Evolutionary conservation across 768 basidiomycete species (phyloP).

Genomic region (Amanita exitialis): DNA sequence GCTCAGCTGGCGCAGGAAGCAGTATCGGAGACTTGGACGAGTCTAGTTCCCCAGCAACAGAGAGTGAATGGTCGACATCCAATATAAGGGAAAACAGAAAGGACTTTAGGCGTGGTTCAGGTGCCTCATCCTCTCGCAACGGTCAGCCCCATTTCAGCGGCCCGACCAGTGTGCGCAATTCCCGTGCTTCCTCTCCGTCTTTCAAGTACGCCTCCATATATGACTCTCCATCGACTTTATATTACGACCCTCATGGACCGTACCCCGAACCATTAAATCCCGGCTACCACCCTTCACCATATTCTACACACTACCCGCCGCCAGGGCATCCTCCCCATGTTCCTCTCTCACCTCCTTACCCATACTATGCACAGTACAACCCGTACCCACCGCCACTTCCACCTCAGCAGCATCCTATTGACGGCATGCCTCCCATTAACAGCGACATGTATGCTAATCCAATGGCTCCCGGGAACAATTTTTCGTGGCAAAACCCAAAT

Average conservation of each 20-base stretch:
- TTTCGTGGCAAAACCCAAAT: slow-evolving; percentile 27
- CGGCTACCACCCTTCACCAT: slow-evolving; percentile 38
- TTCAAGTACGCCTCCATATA: slow-evolving; percentile 70
- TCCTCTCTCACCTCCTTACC: slow-evolving; percentile 29
- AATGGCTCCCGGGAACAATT: slow-evolving; percentile 23
- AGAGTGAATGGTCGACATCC: slow-evolving; percentile 68
- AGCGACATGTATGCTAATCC: slow-evolving; percentile 23
- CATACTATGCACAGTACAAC: slow-evolving; percentile 28
- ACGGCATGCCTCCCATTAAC: slow-evolving; percentile 20
- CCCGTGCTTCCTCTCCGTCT: slow-evolving; percentile 66
- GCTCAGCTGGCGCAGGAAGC: slow-evolving; percentile 47
- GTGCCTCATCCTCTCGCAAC: slow-evolving; percentile 50
- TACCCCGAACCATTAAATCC: slow-evolving; percentile 23
- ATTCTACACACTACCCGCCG: slow-evolving; percentile 40
- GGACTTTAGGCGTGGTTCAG: slow-evolving; percentile 31
- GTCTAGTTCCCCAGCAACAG: slow-evolving; percentile 64
- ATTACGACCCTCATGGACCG: slow-evolving; percentile 38
- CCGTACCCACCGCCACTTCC: slow-evolving; percentile 26
- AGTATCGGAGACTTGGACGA: slow-evolving; percentile 62
- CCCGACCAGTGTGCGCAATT: slow-evolving; percentile 57
- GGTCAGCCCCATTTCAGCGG: slow-evolving; percentile 38
- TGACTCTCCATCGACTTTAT: slow-evolving; percentile 36
- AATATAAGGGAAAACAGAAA: slow-evolving; percentile 48
- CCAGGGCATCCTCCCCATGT: slow-evolving; percentile 29
- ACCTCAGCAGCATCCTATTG: slow-evolving; percentile 21